phyloP scores from a whole-genome alignment of 306 rosid genomes.

The Quercus ilex region DNA sequence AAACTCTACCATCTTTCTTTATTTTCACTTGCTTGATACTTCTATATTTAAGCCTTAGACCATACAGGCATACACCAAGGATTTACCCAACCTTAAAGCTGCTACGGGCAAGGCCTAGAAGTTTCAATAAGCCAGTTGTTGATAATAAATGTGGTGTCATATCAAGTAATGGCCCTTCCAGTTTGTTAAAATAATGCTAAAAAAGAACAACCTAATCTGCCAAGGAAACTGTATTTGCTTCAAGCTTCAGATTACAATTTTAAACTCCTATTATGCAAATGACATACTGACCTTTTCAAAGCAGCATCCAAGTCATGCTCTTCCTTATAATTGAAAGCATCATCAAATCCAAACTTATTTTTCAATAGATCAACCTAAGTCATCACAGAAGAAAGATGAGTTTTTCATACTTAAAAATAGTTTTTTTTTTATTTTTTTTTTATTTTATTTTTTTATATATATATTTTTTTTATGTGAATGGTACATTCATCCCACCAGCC shows the following conservation, averaged over 20 bases:
- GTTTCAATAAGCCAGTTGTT: background rate
- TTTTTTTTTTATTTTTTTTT: too few relatives aligned
- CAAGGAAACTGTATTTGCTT: background rate
- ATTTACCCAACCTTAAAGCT: background rate
- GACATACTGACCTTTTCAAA: background rate
- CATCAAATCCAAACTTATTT: background rate
- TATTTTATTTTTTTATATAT: too few relatives aligned
- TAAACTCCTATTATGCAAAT: background rate
- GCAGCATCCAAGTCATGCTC: too few relatives aligned
- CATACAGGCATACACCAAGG: background rate
- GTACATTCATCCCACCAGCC: background rate
- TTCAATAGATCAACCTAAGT: conserved; percentile 5
- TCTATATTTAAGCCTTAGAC: background rate
- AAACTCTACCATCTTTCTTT: background rate
- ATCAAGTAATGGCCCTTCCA: background rate
- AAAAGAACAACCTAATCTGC: background rate
- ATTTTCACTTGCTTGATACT: background rate
- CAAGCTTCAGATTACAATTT: background rate
- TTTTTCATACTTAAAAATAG: background rate
- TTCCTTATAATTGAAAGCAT: too few relatives aligned
- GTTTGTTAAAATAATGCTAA: background rate
- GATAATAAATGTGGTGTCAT: background rate
- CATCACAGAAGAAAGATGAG: background rate
- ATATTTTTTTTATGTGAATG: background rate
- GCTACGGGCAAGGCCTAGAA: background rate